phyloP scores from a whole-genome alignment of 495 filamentous ascomycete genomes.

The Penicillium steckii region DNA sequence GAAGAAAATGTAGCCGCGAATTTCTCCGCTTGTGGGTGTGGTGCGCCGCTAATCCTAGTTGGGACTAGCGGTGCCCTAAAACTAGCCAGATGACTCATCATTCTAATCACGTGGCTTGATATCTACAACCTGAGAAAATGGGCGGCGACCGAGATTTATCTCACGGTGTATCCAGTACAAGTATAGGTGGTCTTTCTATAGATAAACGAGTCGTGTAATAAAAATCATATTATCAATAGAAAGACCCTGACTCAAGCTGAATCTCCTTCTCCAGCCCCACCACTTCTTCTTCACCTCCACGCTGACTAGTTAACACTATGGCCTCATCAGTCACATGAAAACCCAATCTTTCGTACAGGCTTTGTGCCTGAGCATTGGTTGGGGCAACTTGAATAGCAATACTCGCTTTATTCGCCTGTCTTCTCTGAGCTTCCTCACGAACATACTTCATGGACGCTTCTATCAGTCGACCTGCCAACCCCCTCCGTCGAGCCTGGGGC shows the following conservation, averaged over 20 bases:
- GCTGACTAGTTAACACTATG: constrained; percentile 7
- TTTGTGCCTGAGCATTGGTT: constrained; percentile 36
- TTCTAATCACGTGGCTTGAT: neutral
- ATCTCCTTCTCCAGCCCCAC: constrained; percentile 6
- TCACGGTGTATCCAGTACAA: no score
- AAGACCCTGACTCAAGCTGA: neutral
- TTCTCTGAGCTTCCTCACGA: constrained; percentile 19
- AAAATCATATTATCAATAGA: no score
- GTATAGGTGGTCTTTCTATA: no score
- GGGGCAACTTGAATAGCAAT: constrained; percentile 38
- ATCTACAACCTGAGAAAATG: neutral
- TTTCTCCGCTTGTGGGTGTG: constrained; percentile 51
- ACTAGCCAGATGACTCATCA: constrained; percentile 20
- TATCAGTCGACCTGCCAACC: constrained; percentile 41
- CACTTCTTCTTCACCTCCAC: neutral
- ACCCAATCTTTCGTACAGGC: constrained; percentile 45
- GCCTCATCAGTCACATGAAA: constrained; percentile 31
- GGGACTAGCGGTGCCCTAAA: constrained; percentile 41
- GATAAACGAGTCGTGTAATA: no score
- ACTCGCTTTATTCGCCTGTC: constrained; percentile 13
- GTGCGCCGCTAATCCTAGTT: constrained; percentile 27
- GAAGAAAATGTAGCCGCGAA: constrained; percentile 29
- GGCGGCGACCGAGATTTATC: no score
- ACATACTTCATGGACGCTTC: constrained; percentile 30
- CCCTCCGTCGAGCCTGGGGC: constrained; percentile 39